These are phyloP conservation scores for Xerocomus spinulosus DNA, from an alignment of 768 basidiomycete genomes.

Conservation along the genomic window DNA sequence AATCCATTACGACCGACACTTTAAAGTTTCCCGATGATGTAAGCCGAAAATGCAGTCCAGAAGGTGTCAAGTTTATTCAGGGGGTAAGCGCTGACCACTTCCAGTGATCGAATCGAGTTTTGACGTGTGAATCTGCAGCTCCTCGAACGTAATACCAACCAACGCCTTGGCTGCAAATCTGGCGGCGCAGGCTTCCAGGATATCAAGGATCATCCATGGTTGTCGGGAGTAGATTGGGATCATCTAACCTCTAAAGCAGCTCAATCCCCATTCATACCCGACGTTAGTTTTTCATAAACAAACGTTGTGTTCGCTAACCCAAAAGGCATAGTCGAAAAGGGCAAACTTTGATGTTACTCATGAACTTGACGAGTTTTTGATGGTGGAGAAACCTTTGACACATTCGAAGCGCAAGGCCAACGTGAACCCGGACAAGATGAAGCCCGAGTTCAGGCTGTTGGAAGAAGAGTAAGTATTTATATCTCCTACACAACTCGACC, in stretches of 20 bases:
- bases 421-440: constrained; percentile 80
- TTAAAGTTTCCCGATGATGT: constrained; percentile 74
- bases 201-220: constrained; percentile 82
- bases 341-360: constrained; percentile 99
- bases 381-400: constrained; percentile 97
- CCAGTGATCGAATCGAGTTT: constrained; percentile 7
- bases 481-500: not conserved
- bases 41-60: constrained; percentile 53
- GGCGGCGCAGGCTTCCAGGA: constrained; percentile 70
- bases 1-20: constrained; percentile 77
- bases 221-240: constrained; percentile 77
- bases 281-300: constrained; percentile 54
- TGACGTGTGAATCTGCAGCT: constrained; percentile 45
- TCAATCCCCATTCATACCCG: constrained; percentile 85
- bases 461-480: constrained; percentile 75
- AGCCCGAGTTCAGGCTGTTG: constrained; percentile 84
- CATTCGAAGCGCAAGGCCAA: constrained; percentile 90
- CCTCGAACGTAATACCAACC: constrained; percentile 74
- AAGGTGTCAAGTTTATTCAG: constrained; percentile 61
- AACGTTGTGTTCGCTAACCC: not conserved
- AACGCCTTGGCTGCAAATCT: constrained; percentile 76
- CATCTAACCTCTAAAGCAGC: constrained; percentile 62
- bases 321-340: constrained; percentile 67
- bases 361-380: constrained; percentile 93
- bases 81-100: constrained; percentile 46